These are phyloP conservation scores for Pythium phragmitis DNA, from an alignment of 352 stramenopile genomes.

Conservation along the genomic window DNA sequence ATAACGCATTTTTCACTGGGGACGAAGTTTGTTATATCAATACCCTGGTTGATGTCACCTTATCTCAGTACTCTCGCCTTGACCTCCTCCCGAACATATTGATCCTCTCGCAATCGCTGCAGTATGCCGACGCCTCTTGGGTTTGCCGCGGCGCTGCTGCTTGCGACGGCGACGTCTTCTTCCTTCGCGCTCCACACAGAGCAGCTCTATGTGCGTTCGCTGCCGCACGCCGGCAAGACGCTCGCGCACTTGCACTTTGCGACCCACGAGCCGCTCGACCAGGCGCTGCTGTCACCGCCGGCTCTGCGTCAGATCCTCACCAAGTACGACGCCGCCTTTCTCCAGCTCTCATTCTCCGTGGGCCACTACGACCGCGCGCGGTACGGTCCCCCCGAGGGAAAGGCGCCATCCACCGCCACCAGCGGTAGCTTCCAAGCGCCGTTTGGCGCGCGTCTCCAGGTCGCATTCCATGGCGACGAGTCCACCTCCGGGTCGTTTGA, in stretches of 20 bases:
- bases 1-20: background rate
- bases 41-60: background rate
- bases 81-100: background rate
- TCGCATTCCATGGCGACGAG: conserved; percentile 36
- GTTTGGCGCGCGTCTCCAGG: conserved; percentile 65
- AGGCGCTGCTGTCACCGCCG: conserved; percentile 38
- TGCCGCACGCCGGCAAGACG: conserved; percentile 45
- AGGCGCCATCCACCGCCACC: too few species aligned
- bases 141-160: background rate
- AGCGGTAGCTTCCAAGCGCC: conserved; percentile 39
- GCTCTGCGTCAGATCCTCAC: conserved; percentile 69
- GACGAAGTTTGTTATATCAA: conserved; percentile 3
- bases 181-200: conserved; percentile 42
- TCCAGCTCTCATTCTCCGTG: conserved; percentile 70
- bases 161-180: background rate
- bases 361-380: conserved; percentile 52
- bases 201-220: conserved; percentile 45
- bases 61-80: conserved; percentile 6
- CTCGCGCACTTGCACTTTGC: conserved; percentile 60
- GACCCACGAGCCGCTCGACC: conserved; percentile 24
- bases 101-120: background rate
- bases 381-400: conserved; percentile 33
- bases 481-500: conserved; percentile 3
- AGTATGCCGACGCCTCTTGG: too few species aligned
- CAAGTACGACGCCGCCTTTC: conserved; percentile 65